Percentiles rank a stretch among this genome's conserved stretches.
Conservation (phyloP, 2,329 filamentous ascomycete species). For the Aureobasidium sp. region DNA sequence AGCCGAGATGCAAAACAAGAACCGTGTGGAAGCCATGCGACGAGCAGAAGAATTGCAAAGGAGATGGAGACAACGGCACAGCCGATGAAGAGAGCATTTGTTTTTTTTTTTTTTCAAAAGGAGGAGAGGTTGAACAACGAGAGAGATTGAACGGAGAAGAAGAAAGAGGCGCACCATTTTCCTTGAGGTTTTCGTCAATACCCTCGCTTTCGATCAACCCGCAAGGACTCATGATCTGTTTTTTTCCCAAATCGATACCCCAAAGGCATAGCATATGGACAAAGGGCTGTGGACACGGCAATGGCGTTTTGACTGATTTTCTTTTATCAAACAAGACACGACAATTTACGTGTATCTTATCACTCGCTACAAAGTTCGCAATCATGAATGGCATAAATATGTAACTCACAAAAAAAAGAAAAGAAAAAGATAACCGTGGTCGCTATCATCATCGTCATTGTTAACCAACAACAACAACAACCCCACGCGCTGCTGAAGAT, state of each 20-base stretch:
- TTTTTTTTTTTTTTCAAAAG: too few species aligned
- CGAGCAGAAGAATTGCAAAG: constrained; percentile 40
- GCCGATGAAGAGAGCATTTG: background rate
- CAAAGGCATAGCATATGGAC: constrained; percentile 13
- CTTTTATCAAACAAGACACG: too few species aligned
- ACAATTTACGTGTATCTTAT: background rate
- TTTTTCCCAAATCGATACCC: constrained; percentile 7
- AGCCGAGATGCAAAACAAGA: constrained; percentile 36
- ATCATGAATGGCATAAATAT: too few species aligned
- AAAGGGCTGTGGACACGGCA: background rate
- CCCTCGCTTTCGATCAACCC: constrained; percentile 4
- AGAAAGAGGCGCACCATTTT: background rate
- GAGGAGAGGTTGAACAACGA: background rate
- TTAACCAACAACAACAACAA: too few species aligned
- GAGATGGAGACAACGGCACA: constrained; percentile 33
- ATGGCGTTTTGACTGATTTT: background rate
- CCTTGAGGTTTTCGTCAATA: background rate
- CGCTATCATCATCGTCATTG: background rate
- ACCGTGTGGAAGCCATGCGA: constrained; percentile 35
- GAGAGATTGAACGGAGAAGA: background rate
- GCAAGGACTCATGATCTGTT: constrained; percentile 5
- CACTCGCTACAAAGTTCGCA: background rate
- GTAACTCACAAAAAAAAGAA: background rate
- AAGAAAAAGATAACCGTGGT: background rate
- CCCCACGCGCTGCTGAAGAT: too few species aligned